Evolutionary conservation across 257 asterid genomes (phyloP).

Genomic region (Primulina huaijiensis): DNA sequence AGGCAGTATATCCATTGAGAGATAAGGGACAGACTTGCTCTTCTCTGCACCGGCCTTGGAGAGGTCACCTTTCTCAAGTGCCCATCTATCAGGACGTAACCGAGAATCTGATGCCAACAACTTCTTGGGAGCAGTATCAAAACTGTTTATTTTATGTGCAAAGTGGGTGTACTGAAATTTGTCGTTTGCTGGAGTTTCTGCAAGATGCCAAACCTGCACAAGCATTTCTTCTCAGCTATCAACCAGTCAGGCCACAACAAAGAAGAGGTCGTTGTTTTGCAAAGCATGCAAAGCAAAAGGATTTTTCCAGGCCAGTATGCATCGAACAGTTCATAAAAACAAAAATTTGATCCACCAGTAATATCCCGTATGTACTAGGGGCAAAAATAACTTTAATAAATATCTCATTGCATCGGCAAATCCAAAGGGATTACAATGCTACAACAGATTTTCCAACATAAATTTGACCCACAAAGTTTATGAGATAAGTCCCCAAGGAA

Average conservation of each 20-base stretch:
- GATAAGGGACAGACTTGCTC: conserved; percentile 64
- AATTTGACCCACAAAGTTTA: conserved; percentile 7
- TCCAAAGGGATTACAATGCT: conserved; percentile 6
- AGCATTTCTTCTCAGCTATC: conserved; percentile 10
- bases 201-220: conserved; percentile 79
- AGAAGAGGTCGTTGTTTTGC: background rate
- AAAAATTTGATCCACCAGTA: background rate
- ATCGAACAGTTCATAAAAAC: background rate
- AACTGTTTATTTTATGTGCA: conserved; percentile 92
- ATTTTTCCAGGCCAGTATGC: no score
- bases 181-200: conserved; percentile 69
- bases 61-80: conserved; percentile 94
- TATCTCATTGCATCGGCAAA: conserved; percentile 12
- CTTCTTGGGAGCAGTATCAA: conserved; percentile 89
- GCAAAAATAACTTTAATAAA: conserved; percentile 3
- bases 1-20: background rate
- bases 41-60: conserved; percentile 86
- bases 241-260: conserved; percentile 14
- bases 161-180: conserved; percentile 86
- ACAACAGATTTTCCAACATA: background rate
- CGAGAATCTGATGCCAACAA: conserved; percentile 92
- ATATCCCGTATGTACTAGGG: conserved; percentile 5
- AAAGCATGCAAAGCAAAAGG: background rate
- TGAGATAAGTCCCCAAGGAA: background rate
- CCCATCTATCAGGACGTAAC: conserved; percentile 91